Base-by-base conservation (phyloP, 2,329 filamentous ascomycete species). In the Aspergillus spinulosporus region DNA sequence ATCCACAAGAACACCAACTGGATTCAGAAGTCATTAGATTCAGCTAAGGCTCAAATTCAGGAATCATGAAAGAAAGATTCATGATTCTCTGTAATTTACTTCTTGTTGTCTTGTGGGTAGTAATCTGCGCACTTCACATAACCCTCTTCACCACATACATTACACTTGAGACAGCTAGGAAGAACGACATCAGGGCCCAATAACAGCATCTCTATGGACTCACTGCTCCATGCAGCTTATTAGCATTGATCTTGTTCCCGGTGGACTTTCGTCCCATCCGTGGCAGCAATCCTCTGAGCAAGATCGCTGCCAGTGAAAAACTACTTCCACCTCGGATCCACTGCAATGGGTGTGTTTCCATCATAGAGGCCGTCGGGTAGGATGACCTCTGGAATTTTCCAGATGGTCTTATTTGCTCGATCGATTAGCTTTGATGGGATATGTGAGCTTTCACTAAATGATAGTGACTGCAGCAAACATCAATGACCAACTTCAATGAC, bases 351-450 rank as follows among this genome's bases (percentile, higher is more conserved):
- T 11, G 62, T 43, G 12, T 53, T 50, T 29, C 57, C 49, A 15
- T 44, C 49, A 26, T 49, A 34, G 15, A 57, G 46, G 34, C 61
- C 52, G 49, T 59, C 63, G 15, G 68, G 64, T 32, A 68, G 34
- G 28, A 66, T 60, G 7, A 70, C 52, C 21, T 70, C 63, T 9
- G 65, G 62, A 8, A 70, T 68, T 7, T 62, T 60, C 68, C 68
- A 70, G 28, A 68, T 53, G 0, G 46, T 43, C 48, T 58, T 63
- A 40, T 69, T 70, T 32, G 64, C 64, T 42, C 58, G 52, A 34
- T 65, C 61, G 12, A 68, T 47, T 42, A 63, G 57, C 40, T 62
- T 56, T 3, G 67, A 50, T 5, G 66, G 54, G 15, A 70, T 31
- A 31, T 62, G 61, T 12, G 56, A 49, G 45, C 68, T 69, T 37